phyloP scores from a whole-genome alignment of 176 grass and related monocot species.

The Raddia distichophylla region DNA sequence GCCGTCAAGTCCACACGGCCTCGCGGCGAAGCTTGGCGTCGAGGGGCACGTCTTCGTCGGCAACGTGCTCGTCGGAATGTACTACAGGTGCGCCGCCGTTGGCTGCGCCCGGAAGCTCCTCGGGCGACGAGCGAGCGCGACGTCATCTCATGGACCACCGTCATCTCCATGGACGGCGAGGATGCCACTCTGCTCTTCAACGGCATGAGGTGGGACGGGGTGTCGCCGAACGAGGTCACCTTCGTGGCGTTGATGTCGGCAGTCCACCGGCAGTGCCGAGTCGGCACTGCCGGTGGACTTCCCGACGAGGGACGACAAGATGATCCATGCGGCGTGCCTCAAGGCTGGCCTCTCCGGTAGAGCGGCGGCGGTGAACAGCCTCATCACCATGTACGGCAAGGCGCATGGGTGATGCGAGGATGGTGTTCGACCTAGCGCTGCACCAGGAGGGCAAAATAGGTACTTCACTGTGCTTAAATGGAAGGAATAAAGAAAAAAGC shows the following conservation, averaged over 20 bases:
- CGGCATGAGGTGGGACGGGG: constrained; percentile 55
- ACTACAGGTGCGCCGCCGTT: constrained; percentile 57
- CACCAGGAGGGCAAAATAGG: no score
- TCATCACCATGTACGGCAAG: constrained; percentile 88
- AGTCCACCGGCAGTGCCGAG: no score
- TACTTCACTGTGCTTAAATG: no score
- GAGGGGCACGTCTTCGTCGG: constrained; percentile 48
- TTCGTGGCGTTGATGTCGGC: constrained; percentile 81
- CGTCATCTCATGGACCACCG: constrained; percentile 82
- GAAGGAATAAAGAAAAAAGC: no score
- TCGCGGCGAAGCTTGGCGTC: constrained; percentile 66
- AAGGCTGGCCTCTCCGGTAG: constrained; percentile 53
- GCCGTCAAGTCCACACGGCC: constrained; percentile 71
- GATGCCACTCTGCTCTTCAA: constrained; percentile 59
- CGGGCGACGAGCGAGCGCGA: constrained; percentile 54
- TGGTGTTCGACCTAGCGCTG: constrained; percentile 56
- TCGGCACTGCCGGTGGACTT: constrained; percentile 49
- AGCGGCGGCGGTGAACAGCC: constrained; percentile 60
- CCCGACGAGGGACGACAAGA: constrained; percentile 53
- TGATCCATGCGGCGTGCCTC: constrained; percentile 66
- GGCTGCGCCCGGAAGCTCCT: constrained; percentile 52
- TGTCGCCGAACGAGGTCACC: constrained; percentile 82
- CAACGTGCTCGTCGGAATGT: constrained; percentile 88
- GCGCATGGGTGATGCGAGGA: constrained; percentile 53
- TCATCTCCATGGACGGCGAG: constrained; percentile 74